These are phyloP conservation scores for Mesotaenium endlicherianum DNA, from an alignment of 139 green algal genomes.

Conservation along the genomic window DNA sequence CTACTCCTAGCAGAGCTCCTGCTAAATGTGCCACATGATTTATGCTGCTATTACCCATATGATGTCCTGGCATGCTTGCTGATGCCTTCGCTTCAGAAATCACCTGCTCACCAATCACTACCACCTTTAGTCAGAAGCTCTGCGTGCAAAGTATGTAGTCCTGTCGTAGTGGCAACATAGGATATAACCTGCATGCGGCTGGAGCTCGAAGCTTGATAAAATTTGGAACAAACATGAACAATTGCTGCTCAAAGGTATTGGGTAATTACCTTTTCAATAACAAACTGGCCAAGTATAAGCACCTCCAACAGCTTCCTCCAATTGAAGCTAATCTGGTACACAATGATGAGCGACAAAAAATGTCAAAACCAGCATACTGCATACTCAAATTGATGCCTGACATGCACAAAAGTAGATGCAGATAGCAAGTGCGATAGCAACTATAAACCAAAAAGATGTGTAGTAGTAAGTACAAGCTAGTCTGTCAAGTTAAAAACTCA, in stretches of 20 bases:
- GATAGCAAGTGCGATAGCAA: too few species aligned
- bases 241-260: not conserved
- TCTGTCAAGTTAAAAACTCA: not conserved
- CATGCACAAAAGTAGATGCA: too few species aligned
- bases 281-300: conserved; percentile 79
- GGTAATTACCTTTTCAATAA: conserved; percentile 66
- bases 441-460: too few species aligned
- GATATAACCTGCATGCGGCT: not conserved
- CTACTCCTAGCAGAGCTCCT: conserved; percentile 36
- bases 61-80: not conserved
- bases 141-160: not conserved
- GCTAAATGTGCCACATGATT: conserved; percentile 45
- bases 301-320: conserved; percentile 71
- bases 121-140: not conserved
- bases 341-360: not conserved
- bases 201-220: not conserved
- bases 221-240: not conserved
- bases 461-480: not conserved
- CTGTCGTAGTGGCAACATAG: not conserved
- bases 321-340: conserved; percentile 58
- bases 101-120: conserved; percentile 45
- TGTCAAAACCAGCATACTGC: too few species aligned
- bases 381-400: too few species aligned
- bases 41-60: not conserved
- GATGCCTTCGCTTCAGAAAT: conserved; percentile 22